Base-by-base conservation (phyloP, 805 yeast genomes). In the Yamadazyma sp. region DNA sequence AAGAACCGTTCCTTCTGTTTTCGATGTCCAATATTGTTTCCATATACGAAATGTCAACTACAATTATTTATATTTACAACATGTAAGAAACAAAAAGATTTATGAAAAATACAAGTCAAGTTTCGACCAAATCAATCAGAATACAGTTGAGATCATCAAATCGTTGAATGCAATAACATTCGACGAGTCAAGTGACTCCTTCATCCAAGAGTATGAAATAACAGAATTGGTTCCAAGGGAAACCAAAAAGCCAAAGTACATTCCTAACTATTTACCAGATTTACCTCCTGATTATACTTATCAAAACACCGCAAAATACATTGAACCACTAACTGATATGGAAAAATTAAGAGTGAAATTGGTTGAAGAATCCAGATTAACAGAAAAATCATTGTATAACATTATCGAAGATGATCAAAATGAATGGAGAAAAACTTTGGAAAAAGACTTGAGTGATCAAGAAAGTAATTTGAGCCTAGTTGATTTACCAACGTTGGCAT, bases 201-300 rank as follows among this genome's bases (percentile, higher is more conserved):
- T 78, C 31, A 65, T 73, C 26, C 75, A 75, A 38, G 66, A 65
- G 17, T 69, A 75, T 32, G 75, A 70, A 35, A 64, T 78, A 3
- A 66, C 76, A 3, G 63, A 70, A 31, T 65, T 85, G 17, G 74
- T 82, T 10, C 88, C 73, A 1, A 80, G 37, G 60, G 80, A 23
- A 30, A 42, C 54, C 5, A 31, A 37, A n/a, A 45, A 47, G 19
- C 68, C 70, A 1, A 52, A 55, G 4, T 76, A 76, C 40, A 70
- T 86, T 6, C 94, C 94, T 0, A 52, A 62, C 5, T 88, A 88
- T 80, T 62, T 91, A 47, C 98, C 98, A 0, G 78, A 78, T 9
- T 69, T 91, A 19, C 98, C 98, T 1, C 96, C 98, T 0, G 95
- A 87, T 50, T 94, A 89, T 58, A 91, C 98, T 0, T 91, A 83